A percentile compares a stretch with the other conserved stretches of the same genome.
Conservation (phyloP, 2,329 filamentous ascomycete genomes). For the Colletotrichum sp. region DNA sequence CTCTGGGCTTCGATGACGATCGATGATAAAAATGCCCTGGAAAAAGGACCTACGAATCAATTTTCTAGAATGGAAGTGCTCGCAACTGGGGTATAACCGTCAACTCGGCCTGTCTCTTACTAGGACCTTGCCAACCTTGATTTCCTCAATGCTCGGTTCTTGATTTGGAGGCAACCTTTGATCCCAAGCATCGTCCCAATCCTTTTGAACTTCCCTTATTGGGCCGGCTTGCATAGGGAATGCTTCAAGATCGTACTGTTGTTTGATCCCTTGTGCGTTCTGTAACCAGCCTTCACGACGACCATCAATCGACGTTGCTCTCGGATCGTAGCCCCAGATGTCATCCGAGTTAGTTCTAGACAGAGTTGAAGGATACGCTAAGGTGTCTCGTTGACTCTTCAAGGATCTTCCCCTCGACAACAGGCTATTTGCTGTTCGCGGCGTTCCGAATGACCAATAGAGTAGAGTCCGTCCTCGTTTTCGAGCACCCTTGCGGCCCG, state of each 20-base stretch:
- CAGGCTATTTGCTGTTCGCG: not conserved
- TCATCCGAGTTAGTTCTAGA: not conserved
- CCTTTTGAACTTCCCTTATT: not conserved
- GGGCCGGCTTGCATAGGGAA: not conserved
- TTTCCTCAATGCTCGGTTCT: too few relatives aligned
- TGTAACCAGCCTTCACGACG: not conserved
- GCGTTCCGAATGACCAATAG: not conserved
- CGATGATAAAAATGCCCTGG: too few relatives aligned
- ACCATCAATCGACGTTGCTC: not conserved
- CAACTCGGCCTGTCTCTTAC: too few relatives aligned
- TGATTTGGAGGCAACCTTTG: not conserved
- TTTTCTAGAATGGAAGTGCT: too few relatives aligned
- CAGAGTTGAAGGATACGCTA: not conserved
- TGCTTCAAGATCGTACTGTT: not conserved
- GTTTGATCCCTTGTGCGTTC: not conserved
- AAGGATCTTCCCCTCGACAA: not conserved
- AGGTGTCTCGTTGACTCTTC: not conserved
- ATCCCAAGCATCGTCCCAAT: not conserved
- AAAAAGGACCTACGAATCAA: too few relatives aligned
- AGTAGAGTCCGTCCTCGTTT: not conserved
- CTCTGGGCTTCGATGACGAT: too few relatives aligned
- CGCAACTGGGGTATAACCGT: too few relatives aligned
- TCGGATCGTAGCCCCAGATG: not conserved
- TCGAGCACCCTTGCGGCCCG: not conserved
- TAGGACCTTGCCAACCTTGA: too few relatives aligned